phyloP scores from a whole-genome alignment of 257 asterid species.

The Capsicum baccatum region DNA sequence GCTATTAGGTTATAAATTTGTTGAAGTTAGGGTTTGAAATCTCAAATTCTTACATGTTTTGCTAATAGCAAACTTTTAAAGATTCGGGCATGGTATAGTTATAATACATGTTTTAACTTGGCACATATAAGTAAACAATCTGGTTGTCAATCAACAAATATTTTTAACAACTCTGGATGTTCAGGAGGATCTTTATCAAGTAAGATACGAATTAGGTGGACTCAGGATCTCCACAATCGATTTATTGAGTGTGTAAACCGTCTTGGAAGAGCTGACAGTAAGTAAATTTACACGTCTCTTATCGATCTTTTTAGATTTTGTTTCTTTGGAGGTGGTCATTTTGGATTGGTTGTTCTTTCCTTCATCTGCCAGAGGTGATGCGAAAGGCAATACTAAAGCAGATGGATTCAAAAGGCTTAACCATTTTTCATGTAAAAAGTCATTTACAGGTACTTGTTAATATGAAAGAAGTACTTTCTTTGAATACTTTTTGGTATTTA shows the following conservation, averaged over 20 bases:
- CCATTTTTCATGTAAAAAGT: conserved; percentile 59
- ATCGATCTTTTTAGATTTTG: neutral
- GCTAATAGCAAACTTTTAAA: too few relatives aligned
- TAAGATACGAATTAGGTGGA: conserved; percentile 87
- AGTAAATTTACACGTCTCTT: conserved; percentile 36
- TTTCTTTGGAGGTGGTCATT: too few relatives aligned
- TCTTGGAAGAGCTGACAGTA: conserved; percentile 94
- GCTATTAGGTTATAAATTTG: too few relatives aligned
- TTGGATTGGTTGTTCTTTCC: too few relatives aligned
- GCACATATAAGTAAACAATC: conserved; percentile 41
- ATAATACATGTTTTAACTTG: conserved; percentile 47
- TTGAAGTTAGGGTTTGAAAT: too few relatives aligned
- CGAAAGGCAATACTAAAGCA: too few relatives aligned
- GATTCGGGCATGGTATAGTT: too few relatives aligned
- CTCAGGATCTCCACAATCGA: conserved; percentile 84
- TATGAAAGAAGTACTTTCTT: neutral
- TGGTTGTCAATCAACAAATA: conserved; percentile 39
- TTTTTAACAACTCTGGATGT: conserved; percentile 35
- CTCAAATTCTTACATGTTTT: too few relatives aligned
- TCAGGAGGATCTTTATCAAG: conserved; percentile 45
- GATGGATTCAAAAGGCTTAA: too few relatives aligned
- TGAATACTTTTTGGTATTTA: neutral
- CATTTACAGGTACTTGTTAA: conserved; percentile 74
- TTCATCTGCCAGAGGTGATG: too few relatives aligned
- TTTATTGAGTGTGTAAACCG: conserved; percentile 79